These are phyloP conservation scores for Saccharomycopsis sp. DNA, from an alignment of 805 yeast genomes.

Conservation along the genomic window DNA sequence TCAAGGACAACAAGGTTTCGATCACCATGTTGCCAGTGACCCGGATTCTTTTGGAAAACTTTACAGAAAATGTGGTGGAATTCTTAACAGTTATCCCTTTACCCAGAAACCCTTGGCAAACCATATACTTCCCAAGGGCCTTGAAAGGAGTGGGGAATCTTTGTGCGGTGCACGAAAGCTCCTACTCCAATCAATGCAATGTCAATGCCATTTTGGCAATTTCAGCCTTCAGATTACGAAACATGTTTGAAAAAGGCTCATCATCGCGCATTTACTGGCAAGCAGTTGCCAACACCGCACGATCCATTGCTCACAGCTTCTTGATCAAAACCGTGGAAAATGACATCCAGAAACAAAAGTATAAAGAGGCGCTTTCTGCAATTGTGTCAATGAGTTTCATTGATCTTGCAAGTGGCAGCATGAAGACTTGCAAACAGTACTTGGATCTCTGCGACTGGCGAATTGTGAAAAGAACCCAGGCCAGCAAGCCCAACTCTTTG, in stretches of 20 bases:
- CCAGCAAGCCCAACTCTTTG: conserved; percentile 38
- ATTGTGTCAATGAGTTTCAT: conserved; percentile 80
- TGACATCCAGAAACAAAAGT: conserved; percentile 51
- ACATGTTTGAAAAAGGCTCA: conserved; percentile 59
- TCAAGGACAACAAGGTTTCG: background rate
- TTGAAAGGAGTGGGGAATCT: conserved; percentile 75
- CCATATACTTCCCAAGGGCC: conserved; percentile 79
- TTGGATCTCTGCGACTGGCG: conserved; percentile 69
- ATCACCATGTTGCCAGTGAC: conserved; percentile 46
- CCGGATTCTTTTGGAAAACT: conserved; percentile 61
- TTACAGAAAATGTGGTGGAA: conserved; percentile 69
- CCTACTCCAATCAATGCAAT: conserved; percentile 68
- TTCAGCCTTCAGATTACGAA: conserved; percentile 70
- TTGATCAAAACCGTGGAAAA: conserved; percentile 29
- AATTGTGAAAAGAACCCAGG: conserved; percentile 57
- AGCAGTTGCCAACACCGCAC: conserved; percentile 5
- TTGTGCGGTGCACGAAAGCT: conserved; percentile 61
- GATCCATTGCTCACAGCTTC: conserved; percentile 2
- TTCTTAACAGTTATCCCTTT: conserved; percentile 56
- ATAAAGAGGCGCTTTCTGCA: conserved; percentile 61
- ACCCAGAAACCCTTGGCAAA: conserved; percentile 74
- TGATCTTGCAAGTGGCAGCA: conserved; percentile 85
- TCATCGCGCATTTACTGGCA: conserved; percentile 27
- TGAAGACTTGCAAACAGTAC: conserved; percentile 75
- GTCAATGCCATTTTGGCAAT: conserved; percentile 75